Evolutionary conservation across 192 early-diverging fungal genomes (phyloP), one percentile per base, ranked within the genome.

Genomic region (Mortierella hygrophila): DNA sequence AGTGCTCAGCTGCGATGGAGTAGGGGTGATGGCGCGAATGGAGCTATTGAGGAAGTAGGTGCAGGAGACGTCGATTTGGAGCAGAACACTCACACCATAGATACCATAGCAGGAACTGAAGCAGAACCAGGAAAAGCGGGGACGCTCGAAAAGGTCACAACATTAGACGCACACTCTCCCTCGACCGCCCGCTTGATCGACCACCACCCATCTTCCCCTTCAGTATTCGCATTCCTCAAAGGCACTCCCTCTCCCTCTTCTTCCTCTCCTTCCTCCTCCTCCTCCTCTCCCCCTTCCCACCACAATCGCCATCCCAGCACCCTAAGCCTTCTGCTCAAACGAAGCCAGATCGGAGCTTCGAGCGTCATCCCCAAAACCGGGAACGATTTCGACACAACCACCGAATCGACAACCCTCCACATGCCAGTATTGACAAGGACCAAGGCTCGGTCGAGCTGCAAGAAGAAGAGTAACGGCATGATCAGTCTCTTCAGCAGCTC

Each of bases 141-240:
- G 16, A 26, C 9, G n/a, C 23, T 26, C 21, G 55, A 57, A 57
- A 57, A 26, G n/a, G 9, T 4, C 6, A 26, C n/a, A 23, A 57
- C 55, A 57, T 26, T 57, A n/a, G 74, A 82, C 21, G 54, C 35
- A 7, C 77, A 76, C 21, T 40, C 68, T 0, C 76, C 76, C 40
- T 83, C 82, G 1, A 83, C 76, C 1, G 82, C 72, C 10, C 54
- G 37, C 18, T 47, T 83, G 11, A 57, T 26, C n/a, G 72, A 52
- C 4, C 76, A 83, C 10, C 76, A 8, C 54, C 75, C 60, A 16
- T 3, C 60, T 2, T 37, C 46, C 11, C 40, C 35, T n/a, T 83
- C 82, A 21, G 71, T 78, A 44, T 83, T 83, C 74, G 18, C 76
- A 8, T 70, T 83, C 32, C 35, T 83, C 6, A 83, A 78, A 32